phyloP scores from a whole-genome alignment of 257 asterid genomes.

The Ophiorrhiza pumila region DNA sequence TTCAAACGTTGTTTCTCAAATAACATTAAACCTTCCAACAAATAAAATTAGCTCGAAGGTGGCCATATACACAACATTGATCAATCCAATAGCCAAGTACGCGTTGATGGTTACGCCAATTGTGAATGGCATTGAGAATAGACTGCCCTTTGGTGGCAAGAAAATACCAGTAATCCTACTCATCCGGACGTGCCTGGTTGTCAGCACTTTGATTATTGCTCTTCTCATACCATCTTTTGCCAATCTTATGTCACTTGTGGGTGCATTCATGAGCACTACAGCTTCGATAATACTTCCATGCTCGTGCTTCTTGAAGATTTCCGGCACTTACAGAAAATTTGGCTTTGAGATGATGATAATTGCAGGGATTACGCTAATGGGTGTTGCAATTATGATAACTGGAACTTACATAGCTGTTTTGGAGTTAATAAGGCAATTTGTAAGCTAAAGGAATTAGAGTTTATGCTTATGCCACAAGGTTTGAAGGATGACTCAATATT shows the following conservation, averaged over 20 bases:
- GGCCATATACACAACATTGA: conserved; percentile 69
- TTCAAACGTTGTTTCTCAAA: conserved; percentile 46
- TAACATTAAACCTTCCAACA: conserved; percentile 56
- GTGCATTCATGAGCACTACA: conserved; percentile 57
- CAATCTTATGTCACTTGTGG: conserved; percentile 57
- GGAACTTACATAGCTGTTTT: conserved; percentile 50
- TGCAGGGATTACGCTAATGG: conserved; percentile 41
- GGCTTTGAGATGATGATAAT: conserved; percentile 32
- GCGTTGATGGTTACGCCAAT: conserved; percentile 70
- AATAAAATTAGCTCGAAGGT: conserved; percentile 49
- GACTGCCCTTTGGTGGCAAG: conserved; percentile 20
- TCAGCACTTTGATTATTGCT: conserved; percentile 61
- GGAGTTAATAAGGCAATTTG: conserved; percentile 38
- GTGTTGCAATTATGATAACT: conserved; percentile 41
- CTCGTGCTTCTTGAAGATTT: conserved; percentile 65
- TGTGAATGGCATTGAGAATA: conserved; percentile 41
- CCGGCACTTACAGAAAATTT: conserved; percentile 33
- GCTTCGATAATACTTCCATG: conserved; percentile 68
- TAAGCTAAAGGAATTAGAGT: neutral
- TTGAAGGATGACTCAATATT: too few species aligned
- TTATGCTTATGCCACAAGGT: neutral
- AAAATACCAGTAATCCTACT: conserved; percentile 29
- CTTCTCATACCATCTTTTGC: conserved; percentile 61
- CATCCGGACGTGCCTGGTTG: conserved; percentile 43
- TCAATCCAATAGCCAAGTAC: conserved; percentile 76